These are phyloP conservation scores for Populus nigra DNA, from an alignment of 345 rosid genomes.

Conservation along the genomic window DNA sequence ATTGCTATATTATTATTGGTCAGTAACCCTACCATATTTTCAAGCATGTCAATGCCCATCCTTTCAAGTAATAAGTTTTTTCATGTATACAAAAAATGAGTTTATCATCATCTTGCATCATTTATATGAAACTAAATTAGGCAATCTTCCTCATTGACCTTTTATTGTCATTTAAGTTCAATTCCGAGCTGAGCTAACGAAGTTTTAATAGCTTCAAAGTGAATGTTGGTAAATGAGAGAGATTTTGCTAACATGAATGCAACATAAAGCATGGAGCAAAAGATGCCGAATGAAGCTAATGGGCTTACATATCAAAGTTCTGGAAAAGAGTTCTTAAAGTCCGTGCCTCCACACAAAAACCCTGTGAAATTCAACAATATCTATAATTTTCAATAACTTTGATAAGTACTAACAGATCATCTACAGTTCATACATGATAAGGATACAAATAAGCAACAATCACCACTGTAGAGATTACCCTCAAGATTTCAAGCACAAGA, in stretches of 20 bases:
- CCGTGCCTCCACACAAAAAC: conserved; percentile 94
- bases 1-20: too few species aligned
- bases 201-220: not conserved
- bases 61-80: too few species aligned
- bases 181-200: too few species aligned
- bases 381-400: not conserved
- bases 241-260: not conserved
- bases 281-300: conserved; percentile 8
- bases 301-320: conserved; percentile 90
- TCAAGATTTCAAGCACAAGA: conserved; percentile 96
- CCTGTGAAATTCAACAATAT: conserved; percentile 51
- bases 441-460: not conserved
- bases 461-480: conserved; percentile 52
- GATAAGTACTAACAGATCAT: not conserved
- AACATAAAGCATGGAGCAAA: conserved; percentile 23
- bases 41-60: too few species aligned
- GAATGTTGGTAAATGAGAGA: not conserved
- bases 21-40: too few species aligned
- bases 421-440: not conserved
- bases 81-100: too few species aligned
- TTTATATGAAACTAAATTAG: not conserved
- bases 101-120: too few species aligned
- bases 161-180: not conserved
- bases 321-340: conserved; percentile 78
- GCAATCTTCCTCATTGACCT: not conserved